A percentile compares a stretch with the other conserved stretches of the same genome.
These are phyloP conservation scores for Ogataea pini DNA, from an alignment of 805 yeast species.

Conservation along the genomic window DNA sequence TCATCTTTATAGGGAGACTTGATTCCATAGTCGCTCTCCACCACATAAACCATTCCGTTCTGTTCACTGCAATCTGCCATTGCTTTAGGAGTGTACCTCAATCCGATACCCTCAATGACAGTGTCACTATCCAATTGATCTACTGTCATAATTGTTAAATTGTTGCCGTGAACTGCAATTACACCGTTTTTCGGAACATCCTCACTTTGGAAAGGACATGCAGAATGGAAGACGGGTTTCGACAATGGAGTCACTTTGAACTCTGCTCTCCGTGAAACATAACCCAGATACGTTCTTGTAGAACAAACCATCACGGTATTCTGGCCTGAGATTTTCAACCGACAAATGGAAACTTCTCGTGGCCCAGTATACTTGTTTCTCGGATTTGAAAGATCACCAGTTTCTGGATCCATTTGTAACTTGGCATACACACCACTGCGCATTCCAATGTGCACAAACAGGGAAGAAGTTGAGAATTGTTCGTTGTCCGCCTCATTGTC, in stretches of 20 bases:
- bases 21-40: slow-evolving; percentile 47
- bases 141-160: slow-evolving; percentile 55
- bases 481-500: slow-evolving; percentile 19
- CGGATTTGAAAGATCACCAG: slow-evolving; percentile 67
- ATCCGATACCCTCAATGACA: slow-evolving; percentile 39
- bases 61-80: slow-evolving; percentile 34
- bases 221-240: slow-evolving; percentile 44
- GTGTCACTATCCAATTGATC: slow-evolving; percentile 41
- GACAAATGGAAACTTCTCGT: slow-evolving; percentile 53
- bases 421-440: slow-evolving; percentile 79
- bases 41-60: slow-evolving; percentile 39
- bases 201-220: slow-evolving; percentile 59
- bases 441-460: slow-evolving; percentile 73
- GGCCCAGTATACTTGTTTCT: slow-evolving; percentile 75
- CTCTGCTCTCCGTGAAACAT: slow-evolving; percentile 26
- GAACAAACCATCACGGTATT: slow-evolving; percentile 51
- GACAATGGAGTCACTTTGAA: slow-evolving; percentile 51
- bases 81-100: slow-evolving; percentile 54
- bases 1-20: slow-evolving; percentile 32
- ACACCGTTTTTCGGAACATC: slow-evolving; percentile 61
- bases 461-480: slow-evolving; percentile 12
- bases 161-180: slow-evolving; percentile 57
- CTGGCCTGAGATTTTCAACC: slow-evolving; percentile 34
- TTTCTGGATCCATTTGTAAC: slow-evolving; percentile 52
- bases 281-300: slow-evolving; percentile 57